Evolutionary conservation across 2,329 filamentous ascomycete species (phyloP).

Genomic region (Phialophora chinensis): DNA sequence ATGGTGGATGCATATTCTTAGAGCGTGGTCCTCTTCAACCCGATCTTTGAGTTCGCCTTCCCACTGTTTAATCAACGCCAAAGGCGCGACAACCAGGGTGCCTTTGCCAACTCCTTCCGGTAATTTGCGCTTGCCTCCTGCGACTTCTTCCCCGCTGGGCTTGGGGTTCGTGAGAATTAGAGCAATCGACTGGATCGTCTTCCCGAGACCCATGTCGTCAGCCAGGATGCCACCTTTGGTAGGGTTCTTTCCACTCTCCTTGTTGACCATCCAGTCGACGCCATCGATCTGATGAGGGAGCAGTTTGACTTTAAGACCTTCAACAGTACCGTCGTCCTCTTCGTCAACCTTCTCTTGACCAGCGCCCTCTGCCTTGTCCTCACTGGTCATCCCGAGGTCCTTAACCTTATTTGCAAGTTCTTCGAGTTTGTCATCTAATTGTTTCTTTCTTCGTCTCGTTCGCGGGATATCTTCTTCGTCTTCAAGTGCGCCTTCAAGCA

Average conservation of each 20-base stretch:
- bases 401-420: conserved; percentile 53
- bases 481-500: conserved; percentile 58
- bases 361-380: conserved; percentile 39
- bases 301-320: conserved; percentile 84
- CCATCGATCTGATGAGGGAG: conserved; percentile 94
- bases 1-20: conserved; percentile 89
- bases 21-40: conserved; percentile 69
- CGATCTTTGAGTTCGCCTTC: conserved; percentile 89
- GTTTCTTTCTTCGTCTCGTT: conserved; percentile 49
- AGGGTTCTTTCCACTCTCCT: conserved; percentile 85
- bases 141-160: conserved; percentile 57
- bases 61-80: conserved; percentile 97
- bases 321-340: conserved; percentile 68
- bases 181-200: conserved; percentile 92
- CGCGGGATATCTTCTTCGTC: conserved; percentile 54
- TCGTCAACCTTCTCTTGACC: conserved; percentile 51
- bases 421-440: conserved; percentile 47
- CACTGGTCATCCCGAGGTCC: conserved; percentile 49
- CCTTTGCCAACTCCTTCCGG: conserved; percentile 72
- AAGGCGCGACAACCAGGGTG: conserved; percentile 88
- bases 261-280: conserved; percentile 91
- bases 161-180: conserved; percentile 84
- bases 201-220: conserved; percentile 94
- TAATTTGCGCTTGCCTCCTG: conserved; percentile 65
- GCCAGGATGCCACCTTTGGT: conserved; percentile 90